Base-by-base conservation (phyloP, 2,329 filamentous ascomycete genomes). In the Daldinia eschscholtzii region DNA sequence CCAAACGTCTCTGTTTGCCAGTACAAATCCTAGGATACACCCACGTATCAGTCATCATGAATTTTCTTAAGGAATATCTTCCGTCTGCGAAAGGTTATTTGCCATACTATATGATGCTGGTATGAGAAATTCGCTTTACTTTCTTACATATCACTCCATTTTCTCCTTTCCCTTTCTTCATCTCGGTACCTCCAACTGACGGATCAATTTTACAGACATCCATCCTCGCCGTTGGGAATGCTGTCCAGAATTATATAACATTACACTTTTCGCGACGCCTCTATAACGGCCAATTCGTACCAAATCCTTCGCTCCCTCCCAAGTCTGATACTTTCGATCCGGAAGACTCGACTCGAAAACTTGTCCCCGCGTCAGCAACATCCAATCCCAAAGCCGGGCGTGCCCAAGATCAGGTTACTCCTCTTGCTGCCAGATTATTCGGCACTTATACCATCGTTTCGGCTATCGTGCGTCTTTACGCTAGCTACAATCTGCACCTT, bases 371-470 rank as follows among this genome's bases (percentile, higher is more conserved):
- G 1, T 80, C 80, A 57, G 74, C 82, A 46, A 79, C 81, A 28
- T 72, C 79, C 79, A 35, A 81, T 83, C 66, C 86, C 80, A 80
- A 83, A 61, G 82, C 83, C 57, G 79, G 82, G 64, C 79, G 84
- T 81, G 50, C 74, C 6, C 76, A 81, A 64, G 87, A 89, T 76
- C 87, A 89, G 80, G 88, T 93, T 63, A 94, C 92, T 5, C 89
- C 91, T 4, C 88, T 97, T 33, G 91, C 90, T 10, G 90, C 90
- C 28, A 90, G 93, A 71, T 89, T 93, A 20, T 97, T 97, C 79
- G 94, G 92, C 61, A 96, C 93, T 33, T 98, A 94, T 91, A 97
- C 94, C 0, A 86, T 95, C 65, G 84, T 97, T 65, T 91, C 92
- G 5, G 88, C 89, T 65, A 83, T 97, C 57, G 86, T 97, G 50